Percentiles rank a stretch among this genome's conserved stretches.
phyloP scores from a whole-genome alignment of 1,284 basidiomycete genomes.

The Papiliotrema fonsecae region DNA sequence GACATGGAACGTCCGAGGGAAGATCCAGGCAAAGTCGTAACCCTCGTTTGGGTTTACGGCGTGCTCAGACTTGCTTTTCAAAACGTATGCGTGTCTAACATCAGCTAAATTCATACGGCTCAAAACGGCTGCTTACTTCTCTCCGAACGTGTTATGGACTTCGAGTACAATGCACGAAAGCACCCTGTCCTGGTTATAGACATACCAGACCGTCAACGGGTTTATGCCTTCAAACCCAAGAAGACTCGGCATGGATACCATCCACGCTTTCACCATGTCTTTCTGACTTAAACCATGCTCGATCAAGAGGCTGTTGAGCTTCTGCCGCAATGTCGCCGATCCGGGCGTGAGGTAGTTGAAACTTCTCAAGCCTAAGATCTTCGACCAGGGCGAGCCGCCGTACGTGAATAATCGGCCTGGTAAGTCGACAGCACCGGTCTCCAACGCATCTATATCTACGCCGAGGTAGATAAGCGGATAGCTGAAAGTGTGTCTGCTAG shows the following conservation, averaged over 20 bases:
- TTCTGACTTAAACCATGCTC: slow-evolving; percentile 15
- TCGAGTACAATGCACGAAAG: slow-evolving; percentile 60
- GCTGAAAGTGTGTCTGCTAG: slow-evolving; percentile 31
- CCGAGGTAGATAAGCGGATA: slow-evolving; percentile 63
- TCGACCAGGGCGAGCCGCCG: slow-evolving; percentile 16
- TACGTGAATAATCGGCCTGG: slow-evolving; percentile 23
- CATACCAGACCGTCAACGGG: slow-evolving; percentile 68
- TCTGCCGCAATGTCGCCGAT: slow-evolving; percentile 30
- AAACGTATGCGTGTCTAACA: slow-evolving; percentile 25
- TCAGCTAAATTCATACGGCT: not conserved
- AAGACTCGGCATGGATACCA: slow-evolving; percentile 69
- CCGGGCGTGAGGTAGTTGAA: slow-evolving; percentile 52
- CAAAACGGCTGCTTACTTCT: slow-evolving; percentile 55
- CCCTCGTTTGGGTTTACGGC: slow-evolving; percentile 8
- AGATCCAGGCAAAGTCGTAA: slow-evolving; percentile 64
- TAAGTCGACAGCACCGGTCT: slow-evolving; percentile 54
- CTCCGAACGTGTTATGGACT: slow-evolving; percentile 74
- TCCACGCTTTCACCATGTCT: slow-evolving; percentile 57
- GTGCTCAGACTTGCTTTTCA: slow-evolving; percentile 11
- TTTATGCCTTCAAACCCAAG: slow-evolving; percentile 69
- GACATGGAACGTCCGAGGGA: slow-evolving; percentile 68
- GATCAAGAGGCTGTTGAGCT: slow-evolving; percentile 17
- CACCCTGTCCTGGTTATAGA: slow-evolving; percentile 49
- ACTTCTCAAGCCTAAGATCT: slow-evolving; percentile 53
- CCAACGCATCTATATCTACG: slow-evolving; percentile 59